Percentiles rank a stretch among this genome's conserved stretches.
Conservation (phyloP, 768 basidiomycete genomes). For the Tricholoma hemisulphureum region DNA sequence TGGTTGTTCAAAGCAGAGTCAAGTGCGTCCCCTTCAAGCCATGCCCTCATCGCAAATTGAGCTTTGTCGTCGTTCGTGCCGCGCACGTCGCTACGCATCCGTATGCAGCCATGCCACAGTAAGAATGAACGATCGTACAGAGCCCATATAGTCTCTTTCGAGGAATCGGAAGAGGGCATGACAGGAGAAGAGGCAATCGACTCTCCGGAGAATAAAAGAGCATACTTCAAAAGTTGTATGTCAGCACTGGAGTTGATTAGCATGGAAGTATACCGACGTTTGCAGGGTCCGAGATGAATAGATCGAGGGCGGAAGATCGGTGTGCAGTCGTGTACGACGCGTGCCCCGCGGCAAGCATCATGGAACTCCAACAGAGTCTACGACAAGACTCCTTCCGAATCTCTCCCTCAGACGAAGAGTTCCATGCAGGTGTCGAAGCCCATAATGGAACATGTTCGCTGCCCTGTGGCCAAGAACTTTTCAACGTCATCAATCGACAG, state of each 20-base stretch:
- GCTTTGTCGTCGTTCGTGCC: constrained; percentile 51
- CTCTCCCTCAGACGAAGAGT: constrained; percentile 54
- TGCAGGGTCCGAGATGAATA: constrained; percentile 61
- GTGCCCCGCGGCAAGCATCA: constrained; percentile 63
- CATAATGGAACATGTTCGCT: constrained; percentile 59
- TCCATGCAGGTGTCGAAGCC: constrained; percentile 66
- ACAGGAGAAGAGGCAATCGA: constrained; percentile 40
- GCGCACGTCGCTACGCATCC: constrained; percentile 46
- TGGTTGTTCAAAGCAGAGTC: constrained; percentile 63
- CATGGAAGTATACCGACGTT: constrained; percentile 48
- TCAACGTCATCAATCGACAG: constrained; percentile 52
- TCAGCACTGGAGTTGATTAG: constrained; percentile 4
- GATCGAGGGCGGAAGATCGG: constrained; percentile 37
- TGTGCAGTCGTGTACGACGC: constrained; percentile 56
- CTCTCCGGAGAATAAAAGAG: constrained; percentile 77
- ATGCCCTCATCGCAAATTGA: constrained; percentile 63
- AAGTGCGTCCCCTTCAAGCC: constrained; percentile 67
- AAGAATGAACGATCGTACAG: constrained; percentile 67
- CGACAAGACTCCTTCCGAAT: constrained; percentile 71
- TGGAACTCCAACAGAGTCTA: constrained; percentile 70
- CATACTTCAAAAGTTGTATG: constrained; percentile 44
- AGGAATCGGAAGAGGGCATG: constrained; percentile 27
- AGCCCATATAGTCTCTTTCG: constrained; percentile 76
- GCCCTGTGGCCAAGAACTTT: constrained; percentile 47
- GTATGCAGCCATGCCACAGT: constrained; percentile 71